A percentile compares a stretch with the other conserved stretches of the same genome.
Evolutionary conservation across 2,329 filamentous ascomycete genomes (phyloP).

Genomic region (Cercospora sesami): DNA sequence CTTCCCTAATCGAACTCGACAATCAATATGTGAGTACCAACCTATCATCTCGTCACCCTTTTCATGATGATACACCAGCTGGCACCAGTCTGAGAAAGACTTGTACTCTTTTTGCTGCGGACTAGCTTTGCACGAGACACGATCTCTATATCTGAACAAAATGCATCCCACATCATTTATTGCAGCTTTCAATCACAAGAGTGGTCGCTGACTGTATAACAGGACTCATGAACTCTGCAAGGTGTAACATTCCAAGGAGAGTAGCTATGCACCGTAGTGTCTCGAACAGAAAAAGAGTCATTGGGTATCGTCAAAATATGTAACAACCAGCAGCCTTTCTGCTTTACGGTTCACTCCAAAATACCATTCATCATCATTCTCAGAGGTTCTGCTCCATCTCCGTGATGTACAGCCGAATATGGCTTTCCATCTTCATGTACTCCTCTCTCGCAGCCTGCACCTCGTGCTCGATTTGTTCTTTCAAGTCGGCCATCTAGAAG

Average conservation of each 20-base stretch:
- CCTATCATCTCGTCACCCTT: neutral
- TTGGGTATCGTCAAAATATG: constrained; percentile 17
- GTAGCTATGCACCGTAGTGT: neutral
- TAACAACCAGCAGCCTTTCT: constrained; percentile 1
- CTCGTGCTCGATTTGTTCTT: constrained; percentile 95
- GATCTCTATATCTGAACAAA: constrained; percentile 24
- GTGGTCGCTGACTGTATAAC: constrained; percentile 1
- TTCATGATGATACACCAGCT: constrained; percentile 26
- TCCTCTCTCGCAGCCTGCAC: constrained; percentile 87
- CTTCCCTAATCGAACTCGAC: neutral
- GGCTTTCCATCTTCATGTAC: constrained; percentile 95
- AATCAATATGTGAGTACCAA: neutral
- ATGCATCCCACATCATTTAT: neutral
- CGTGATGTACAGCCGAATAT: constrained; percentile 95
- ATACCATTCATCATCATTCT: constrained; percentile 8
- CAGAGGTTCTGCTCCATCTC: constrained; percentile 92
- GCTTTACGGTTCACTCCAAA: neutral
- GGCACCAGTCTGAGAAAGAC: constrained; percentile 31
- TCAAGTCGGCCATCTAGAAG: constrained; percentile 87
- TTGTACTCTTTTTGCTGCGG: constrained; percentile 31
- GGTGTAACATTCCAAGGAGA: neutral
- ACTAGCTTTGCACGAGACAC: constrained; percentile 31
- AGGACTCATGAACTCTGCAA: neutral
- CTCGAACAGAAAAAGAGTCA: neutral
- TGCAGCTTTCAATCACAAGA: neutral